phyloP scores from a whole-genome alignment of 2,329 filamentous ascomycete species.

The Penicillium sumatraense region DNA sequence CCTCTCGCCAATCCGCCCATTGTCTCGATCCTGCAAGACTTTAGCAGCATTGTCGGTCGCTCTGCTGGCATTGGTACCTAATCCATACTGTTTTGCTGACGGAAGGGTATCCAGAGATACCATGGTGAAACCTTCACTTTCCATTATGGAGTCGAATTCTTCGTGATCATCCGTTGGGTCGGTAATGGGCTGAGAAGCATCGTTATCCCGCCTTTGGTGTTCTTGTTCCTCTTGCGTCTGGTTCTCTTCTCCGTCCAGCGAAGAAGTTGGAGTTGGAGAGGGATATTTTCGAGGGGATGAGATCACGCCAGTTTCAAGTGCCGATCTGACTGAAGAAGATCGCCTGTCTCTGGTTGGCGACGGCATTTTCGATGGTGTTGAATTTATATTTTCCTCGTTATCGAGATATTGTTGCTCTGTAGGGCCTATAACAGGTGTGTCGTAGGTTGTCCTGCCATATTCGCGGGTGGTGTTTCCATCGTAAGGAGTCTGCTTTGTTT shows the following conservation, averaged over 20 bases:
- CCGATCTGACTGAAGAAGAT: slow-evolving; percentile 37
- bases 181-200: slow-evolving; percentile 2
- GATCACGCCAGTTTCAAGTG: slow-evolving; percentile 37
- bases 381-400: slow-evolving; percentile 34
- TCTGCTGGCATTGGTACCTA: slow-evolving; percentile 37
- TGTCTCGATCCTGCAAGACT: slow-evolving; percentile 34
- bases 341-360: slow-evolving; percentile 33
- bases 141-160: slow-evolving; percentile 60
- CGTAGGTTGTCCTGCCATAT: slow-evolving; percentile 31
- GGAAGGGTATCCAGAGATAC: slow-evolving; percentile 59
- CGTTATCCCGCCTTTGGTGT: slow-evolving; percentile 16
- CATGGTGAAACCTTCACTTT: slow-evolving; percentile 64
- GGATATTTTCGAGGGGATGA: slow-evolving; percentile 44
- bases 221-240: slow-evolving; percentile 13
- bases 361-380: slow-evolving; percentile 41
- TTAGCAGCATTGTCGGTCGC: slow-evolving; percentile 30
- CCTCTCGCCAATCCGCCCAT: slow-evolving; percentile 27
- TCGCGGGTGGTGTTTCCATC: slow-evolving; percentile 21
- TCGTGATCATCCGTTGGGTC: slow-evolving; percentile 45
- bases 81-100: slow-evolving; percentile 51
- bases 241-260: slow-evolving; percentile 42
- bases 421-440: slow-evolving; percentile 35
- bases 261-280: slow-evolving; percentile 45
- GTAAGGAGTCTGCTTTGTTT: slow-evolving; percentile 4
- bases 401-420: slow-evolving; percentile 33